Percentiles rank a stretch among this genome's conserved stretches.
phyloP scores from a whole-genome alignment of 768 basidiomycete species.

The Megacollybia marginata region DNA sequence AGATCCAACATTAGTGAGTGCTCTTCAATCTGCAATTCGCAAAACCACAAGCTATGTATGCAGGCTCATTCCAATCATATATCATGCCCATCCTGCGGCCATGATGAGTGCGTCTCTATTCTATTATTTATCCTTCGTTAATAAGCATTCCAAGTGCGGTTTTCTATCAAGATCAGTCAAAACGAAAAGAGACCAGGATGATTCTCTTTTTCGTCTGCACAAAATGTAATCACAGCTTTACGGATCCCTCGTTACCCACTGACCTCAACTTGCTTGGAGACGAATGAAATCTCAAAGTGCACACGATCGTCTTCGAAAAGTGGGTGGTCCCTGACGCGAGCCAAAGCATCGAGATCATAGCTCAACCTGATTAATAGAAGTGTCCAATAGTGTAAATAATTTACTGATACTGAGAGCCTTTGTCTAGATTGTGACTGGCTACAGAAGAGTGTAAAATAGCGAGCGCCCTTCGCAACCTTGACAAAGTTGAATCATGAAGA shows the following conservation, averaged over 20 bases:
- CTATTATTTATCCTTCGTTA: background rate
- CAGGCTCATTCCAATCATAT: conserved; percentile 77
- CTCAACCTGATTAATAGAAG: no score
- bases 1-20: conserved; percentile 79
- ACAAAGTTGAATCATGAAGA: no score
- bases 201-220: conserved; percentile 87
- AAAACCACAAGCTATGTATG: no score
- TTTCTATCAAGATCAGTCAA: conserved; percentile 94
- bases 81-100: conserved; percentile 72
- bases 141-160: conserved; percentile 60
- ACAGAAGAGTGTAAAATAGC: no score
- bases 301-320: no score
- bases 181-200: conserved; percentile 93
- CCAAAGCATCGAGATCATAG: no score
- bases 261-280: conserved; percentile 17
- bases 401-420: no score
- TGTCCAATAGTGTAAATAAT: no score
- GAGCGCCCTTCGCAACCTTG: no score
- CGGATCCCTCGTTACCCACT: conserved; percentile 54
- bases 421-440: no score
- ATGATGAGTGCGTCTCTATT: conserved; percentile 60
- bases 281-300: background rate
- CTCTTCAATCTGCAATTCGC: no score
- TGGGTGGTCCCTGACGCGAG: no score
- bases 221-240: conserved; percentile 71